Evolutionary conservation across 2,329 filamentous ascomycete genomes (phyloP).

Genomic region (Botrytis byssoidea): DNA sequence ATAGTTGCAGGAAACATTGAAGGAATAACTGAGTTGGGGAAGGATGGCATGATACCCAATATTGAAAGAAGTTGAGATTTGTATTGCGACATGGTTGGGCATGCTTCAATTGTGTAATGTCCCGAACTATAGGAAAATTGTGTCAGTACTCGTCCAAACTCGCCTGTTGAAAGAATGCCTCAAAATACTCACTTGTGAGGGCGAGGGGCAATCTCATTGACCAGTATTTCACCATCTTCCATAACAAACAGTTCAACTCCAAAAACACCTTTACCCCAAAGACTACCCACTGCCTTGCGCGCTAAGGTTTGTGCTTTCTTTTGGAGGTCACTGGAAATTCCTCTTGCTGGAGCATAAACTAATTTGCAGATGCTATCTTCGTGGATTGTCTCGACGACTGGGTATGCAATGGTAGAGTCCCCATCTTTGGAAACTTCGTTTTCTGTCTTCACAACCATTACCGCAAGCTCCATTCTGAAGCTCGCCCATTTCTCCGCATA

Average conservation of each 20-base stretch:
- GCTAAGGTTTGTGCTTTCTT: constrained; percentile 73
- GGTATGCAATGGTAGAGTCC: constrained; percentile 66
- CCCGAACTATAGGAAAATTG: constrained; percentile 69
- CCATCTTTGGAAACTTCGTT: constrained; percentile 51
- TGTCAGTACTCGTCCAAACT: constrained; percentile 38
- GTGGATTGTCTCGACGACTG: constrained; percentile 90
- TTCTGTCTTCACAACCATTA: constrained; percentile 91
- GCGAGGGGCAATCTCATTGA: constrained; percentile 49
- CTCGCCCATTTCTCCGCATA: constrained; percentile 73
- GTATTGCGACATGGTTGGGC: constrained; percentile 83
- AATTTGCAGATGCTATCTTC: constrained; percentile 95
- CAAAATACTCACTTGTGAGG: constrained; percentile 27
- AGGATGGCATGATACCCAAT: constrained; percentile 51
- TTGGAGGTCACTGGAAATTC: constrained; percentile 59
- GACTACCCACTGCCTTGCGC: constrained; percentile 71
- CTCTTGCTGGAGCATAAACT: constrained; percentile 80
- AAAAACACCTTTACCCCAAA: constrained; percentile 89
- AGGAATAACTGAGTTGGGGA: constrained; percentile 40
- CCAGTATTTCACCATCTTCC: constrained; percentile 64
- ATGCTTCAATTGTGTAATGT: constrained; percentile 92
- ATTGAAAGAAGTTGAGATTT: constrained; percentile 80
- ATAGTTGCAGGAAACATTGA: constrained; percentile 50
- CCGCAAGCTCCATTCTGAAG: constrained; percentile 83
- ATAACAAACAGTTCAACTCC: constrained; percentile 95
- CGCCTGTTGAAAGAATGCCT: not conserved